Evolutionary conservation across 352 stramenopile genomes (phyloP).

Genomic region (Phytophthora boehmeriae): DNA sequence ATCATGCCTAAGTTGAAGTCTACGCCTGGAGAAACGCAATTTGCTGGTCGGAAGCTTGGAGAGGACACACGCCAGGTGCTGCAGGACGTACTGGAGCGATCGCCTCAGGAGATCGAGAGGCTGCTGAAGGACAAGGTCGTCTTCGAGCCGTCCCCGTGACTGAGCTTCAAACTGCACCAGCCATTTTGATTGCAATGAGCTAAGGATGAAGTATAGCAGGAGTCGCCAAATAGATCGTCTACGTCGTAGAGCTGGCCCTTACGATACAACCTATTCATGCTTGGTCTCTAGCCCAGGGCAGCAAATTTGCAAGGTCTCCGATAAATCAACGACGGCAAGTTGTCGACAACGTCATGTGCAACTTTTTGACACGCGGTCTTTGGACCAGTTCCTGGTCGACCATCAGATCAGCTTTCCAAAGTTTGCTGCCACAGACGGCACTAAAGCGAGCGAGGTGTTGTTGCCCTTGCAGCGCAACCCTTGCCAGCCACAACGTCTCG

Average conservation of each 20-base stretch:
- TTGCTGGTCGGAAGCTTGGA: conserved; percentile 68
- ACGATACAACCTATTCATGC: not conserved
- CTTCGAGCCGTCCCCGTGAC: conserved; percentile 70
- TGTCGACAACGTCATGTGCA: not conserved
- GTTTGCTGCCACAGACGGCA: too few species aligned
- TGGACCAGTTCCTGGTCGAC: too few species aligned
- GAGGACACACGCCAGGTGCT: conserved; percentile 76
- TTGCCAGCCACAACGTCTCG: too few species aligned
- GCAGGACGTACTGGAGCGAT: conserved; percentile 53
- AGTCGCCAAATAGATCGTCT: not conserved
- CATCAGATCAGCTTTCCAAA: too few species aligned
- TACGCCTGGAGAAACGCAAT: conserved; percentile 67
- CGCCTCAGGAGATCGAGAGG: conserved; percentile 56
- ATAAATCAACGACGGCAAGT: too few species aligned
- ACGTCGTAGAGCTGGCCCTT: not conserved
- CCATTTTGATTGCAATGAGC: not conserved
- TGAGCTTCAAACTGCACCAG: not conserved
- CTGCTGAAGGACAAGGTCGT: conserved; percentile 65
- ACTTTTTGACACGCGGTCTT: not conserved
- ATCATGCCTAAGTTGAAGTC: conserved; percentile 75
- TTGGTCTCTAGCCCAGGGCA: too few species aligned
- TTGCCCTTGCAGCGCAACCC: too few species aligned
- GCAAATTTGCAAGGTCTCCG: too few species aligned
- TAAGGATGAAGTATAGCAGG: not conserved
- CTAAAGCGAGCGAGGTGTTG: not conserved